Conservation (phyloP, 2,329 filamentous ascomycete genomes). For the Gliomastix tumulicola region DNA sequence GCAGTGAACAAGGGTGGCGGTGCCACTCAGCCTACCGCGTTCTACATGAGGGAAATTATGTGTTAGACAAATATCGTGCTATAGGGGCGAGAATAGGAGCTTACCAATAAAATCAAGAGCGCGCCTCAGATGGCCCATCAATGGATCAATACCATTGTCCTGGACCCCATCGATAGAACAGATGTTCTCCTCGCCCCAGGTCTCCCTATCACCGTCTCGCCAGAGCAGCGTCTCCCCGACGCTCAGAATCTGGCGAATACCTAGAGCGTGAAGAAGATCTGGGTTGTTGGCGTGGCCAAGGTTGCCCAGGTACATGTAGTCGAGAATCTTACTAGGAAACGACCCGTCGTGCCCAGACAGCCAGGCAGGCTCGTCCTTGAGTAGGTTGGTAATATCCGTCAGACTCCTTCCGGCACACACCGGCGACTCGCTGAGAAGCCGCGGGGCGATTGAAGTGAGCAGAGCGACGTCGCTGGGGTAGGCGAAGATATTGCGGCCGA, state of each 20-base stretch:
- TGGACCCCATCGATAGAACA: conserved; percentile 81
- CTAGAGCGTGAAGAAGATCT: conserved; percentile 68
- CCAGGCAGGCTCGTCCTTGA: conserved; percentile 66
- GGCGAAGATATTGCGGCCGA: conserved; percentile 89
- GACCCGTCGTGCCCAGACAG: conserved; percentile 80
- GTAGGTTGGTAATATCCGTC: conserved; percentile 43
- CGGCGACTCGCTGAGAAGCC: conserved; percentile 68
- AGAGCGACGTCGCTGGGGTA: conserved; percentile 86
- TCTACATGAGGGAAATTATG: too few relatives aligned
- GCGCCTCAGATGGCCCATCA: conserved; percentile 77
- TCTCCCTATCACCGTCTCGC: conserved; percentile 61
- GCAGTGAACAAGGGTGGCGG: conserved; percentile 89
- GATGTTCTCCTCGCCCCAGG: conserved; percentile 73
- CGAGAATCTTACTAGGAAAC: conserved; percentile 78
- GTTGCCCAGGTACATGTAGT: conserved; percentile 96
- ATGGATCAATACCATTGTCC: conserved; percentile 91
- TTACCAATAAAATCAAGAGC: conserved; percentile 90
- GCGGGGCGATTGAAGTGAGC: conserved; percentile 67
- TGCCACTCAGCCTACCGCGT: conserved; percentile 67
- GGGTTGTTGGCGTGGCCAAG: conserved; percentile 91
- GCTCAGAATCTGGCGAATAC: conserved; percentile 82
- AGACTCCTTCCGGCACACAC: conserved; percentile 38
- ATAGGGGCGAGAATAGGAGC: conserved; percentile 23
- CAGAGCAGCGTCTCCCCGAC: conserved; percentile 86
- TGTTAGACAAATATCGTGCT: too few relatives aligned